phyloP scores from a whole-genome alignment of 139 green algal genomes.

The Auxenochlorella protothecoides region DNA sequence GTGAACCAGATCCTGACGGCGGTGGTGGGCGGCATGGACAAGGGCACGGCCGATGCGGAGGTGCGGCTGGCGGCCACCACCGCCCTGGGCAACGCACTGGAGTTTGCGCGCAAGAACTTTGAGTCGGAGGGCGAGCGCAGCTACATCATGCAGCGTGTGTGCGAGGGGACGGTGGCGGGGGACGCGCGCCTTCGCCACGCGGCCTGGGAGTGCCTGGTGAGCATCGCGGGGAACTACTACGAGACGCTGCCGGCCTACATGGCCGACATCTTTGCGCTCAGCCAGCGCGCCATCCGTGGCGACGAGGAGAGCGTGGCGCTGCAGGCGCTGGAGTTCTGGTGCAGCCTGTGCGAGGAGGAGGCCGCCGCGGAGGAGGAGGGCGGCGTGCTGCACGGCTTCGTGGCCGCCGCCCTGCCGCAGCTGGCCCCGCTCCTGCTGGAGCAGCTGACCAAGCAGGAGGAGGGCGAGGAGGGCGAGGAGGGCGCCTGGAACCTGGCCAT shows the following conservation, averaged over 20 bases:
- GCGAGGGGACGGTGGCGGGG: constrained; percentile 63
- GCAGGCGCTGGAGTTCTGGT: constrained; percentile 97
- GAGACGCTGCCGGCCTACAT: constrained; percentile 89
- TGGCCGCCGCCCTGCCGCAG: constrained; percentile 61
- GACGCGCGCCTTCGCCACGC: constrained; percentile 50
- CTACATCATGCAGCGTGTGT: constrained; percentile 92
- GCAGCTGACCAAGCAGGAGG: constrained; percentile 95
- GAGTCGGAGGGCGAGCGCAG: constrained; percentile 83
- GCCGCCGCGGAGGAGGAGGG: constrained; percentile 14
- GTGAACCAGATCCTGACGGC: constrained; percentile 94
- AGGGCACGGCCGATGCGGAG: constrained; percentile 50
- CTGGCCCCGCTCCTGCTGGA: constrained; percentile 88
- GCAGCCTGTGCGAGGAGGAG: constrained; percentile 71
- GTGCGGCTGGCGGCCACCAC: constrained; percentile 78
- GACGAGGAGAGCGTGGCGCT: constrained; percentile 84
- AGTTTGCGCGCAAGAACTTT: constrained; percentile 94
- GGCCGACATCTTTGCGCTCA: constrained; percentile 85
- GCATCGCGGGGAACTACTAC: constrained; percentile 86
- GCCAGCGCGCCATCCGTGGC: constrained; percentile 52
- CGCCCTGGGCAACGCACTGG: constrained; percentile 87
- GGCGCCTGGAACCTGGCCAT: constrained; percentile 84
- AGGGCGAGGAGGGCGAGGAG: constrained; percentile 83
- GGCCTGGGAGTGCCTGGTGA: constrained; percentile 89
- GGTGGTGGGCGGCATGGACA: constrained; percentile 78
- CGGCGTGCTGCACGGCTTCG: constrained; percentile 73